Evolutionary conservation across 331 rosid genomes (phyloP).

Genomic region (Malus hybrid): DNA sequence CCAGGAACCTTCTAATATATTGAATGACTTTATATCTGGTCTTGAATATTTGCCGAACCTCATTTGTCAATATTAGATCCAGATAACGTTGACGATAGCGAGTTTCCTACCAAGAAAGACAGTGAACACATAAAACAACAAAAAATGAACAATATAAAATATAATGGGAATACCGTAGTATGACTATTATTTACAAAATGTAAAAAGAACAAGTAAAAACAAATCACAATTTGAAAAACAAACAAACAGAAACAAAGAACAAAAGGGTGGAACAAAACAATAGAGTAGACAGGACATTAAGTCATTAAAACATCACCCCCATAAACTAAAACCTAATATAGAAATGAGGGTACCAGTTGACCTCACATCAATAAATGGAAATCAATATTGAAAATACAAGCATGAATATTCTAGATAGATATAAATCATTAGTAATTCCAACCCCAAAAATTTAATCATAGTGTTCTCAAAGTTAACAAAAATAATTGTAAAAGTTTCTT

Average conservation of each 20-base stretch:
- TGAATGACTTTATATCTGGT: slow-evolving; percentile 60
- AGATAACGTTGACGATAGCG: slow-evolving; percentile 83
- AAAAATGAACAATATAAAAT: background rate
- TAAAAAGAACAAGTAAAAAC: background rate
- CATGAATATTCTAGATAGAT: background rate
- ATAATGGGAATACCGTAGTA: background rate
- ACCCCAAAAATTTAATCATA: background rate
- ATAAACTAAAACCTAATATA: background rate
- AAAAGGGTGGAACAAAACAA: background rate
- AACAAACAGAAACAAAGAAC: background rate
- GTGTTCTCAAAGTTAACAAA: background rate
- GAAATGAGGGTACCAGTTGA: background rate
- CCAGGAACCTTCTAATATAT: slow-evolving; percentile 60
- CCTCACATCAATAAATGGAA: background rate
- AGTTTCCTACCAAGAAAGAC: slow-evolving; percentile 55
- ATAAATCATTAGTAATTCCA: background rate
- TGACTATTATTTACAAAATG: background rate
- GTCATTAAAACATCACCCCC: no score
- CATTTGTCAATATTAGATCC: slow-evolving; percentile 79
- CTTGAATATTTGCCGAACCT: slow-evolving; percentile 83
- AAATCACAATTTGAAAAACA: background rate
- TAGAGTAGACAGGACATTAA: background rate
- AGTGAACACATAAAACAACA: background rate
- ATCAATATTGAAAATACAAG: background rate
- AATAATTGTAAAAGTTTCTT: background rate